Evolutionary conservation across 2,329 filamentous ascomycete species (phyloP).

Genomic region (Ceratocystis diversiconidia): DNA sequence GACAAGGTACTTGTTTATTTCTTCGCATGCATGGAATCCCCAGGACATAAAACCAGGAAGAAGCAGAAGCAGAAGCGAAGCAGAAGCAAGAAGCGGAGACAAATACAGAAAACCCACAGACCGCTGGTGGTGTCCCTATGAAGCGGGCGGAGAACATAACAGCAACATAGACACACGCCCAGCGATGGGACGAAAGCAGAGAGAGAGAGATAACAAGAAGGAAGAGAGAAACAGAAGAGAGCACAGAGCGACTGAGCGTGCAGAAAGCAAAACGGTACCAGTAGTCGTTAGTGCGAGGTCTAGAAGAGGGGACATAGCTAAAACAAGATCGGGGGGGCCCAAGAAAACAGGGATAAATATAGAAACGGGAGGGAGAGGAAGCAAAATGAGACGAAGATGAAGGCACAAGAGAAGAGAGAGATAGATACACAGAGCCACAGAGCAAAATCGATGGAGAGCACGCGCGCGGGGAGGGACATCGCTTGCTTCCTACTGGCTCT

Average conservation of each 20-base stretch:
- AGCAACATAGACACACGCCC: not conserved
- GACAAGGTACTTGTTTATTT: not conserved
- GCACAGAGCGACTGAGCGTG: conserved; percentile 8
- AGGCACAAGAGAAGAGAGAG: not conserved
- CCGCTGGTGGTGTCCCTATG: not conserved
- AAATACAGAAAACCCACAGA: not conserved
- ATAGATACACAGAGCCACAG: not conserved
- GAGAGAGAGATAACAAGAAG: not conserved
- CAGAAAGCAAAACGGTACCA: conserved; percentile 6
- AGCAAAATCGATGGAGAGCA: not conserved
- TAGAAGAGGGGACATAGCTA: conserved; percentile 5
- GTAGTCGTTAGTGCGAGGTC: not conserved
- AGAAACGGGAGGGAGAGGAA: not conserved
- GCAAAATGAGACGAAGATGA: not conserved
- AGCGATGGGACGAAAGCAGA: not conserved
- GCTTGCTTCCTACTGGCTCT: too few species aligned
- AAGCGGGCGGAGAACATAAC: not conserved
- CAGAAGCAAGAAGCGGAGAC: not conserved
- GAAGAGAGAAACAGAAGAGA: not conserved
- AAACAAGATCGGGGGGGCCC: not conserved
- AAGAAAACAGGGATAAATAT: not conserved
- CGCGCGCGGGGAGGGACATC: too few species aligned
- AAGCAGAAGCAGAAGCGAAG: not conserved
- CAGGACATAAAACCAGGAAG: not conserved
- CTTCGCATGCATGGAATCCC: conserved; percentile 7